Conservation (phyloP, 495 filamentous ascomycete species). For the Neurospora africana region DNA sequence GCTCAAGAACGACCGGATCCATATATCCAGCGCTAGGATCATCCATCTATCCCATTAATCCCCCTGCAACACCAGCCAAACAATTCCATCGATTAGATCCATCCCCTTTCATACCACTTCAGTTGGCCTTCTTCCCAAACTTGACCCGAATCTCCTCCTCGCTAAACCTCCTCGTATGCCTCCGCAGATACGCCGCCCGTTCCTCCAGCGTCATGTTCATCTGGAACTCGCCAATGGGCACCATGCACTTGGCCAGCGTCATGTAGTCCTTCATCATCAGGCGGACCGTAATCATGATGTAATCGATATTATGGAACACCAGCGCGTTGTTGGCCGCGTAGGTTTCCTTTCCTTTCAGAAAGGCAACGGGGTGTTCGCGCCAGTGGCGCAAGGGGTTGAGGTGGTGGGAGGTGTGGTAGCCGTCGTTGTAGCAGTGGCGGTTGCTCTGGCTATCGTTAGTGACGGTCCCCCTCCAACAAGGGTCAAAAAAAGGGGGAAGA, state of each 20-base stretch:
- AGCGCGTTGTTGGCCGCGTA: slow-evolving; percentile 51
- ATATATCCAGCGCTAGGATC: too few relatives aligned
- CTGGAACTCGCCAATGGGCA: slow-evolving; percentile 56
- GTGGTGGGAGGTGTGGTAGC: slow-evolving; percentile 71
- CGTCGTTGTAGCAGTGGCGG: slow-evolving; percentile 68
- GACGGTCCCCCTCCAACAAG: too few relatives aligned
- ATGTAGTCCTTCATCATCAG: slow-evolving; percentile 54
- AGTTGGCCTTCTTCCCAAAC: slow-evolving; percentile 11
- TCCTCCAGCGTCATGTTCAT: slow-evolving; percentile 48
- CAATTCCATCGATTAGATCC: background rate
- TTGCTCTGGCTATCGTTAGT: too few relatives aligned
- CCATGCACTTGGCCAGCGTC: slow-evolving; percentile 51
- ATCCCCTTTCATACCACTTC: background rate
- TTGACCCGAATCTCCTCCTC: slow-evolving; percentile 45
- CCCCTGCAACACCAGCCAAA: too few relatives aligned
- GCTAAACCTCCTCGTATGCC: slow-evolving; percentile 50
- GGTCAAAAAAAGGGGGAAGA: too few relatives aligned
- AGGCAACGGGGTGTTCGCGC: slow-evolving; percentile 59
- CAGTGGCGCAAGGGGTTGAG: slow-evolving; percentile 65
- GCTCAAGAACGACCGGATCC: too few relatives aligned
- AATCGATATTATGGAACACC: slow-evolving; percentile 62
- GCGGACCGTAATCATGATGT: slow-evolving; percentile 54
- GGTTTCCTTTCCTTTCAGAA: slow-evolving; percentile 46
- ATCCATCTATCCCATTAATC: background rate
- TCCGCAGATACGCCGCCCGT: slow-evolving; percentile 48